Percentiles rank a stretch among this genome's conserved stretches.
phyloP scores from a whole-genome alignment of 148 eudicot genomes.

The Rhododendron ovatum region DNA sequence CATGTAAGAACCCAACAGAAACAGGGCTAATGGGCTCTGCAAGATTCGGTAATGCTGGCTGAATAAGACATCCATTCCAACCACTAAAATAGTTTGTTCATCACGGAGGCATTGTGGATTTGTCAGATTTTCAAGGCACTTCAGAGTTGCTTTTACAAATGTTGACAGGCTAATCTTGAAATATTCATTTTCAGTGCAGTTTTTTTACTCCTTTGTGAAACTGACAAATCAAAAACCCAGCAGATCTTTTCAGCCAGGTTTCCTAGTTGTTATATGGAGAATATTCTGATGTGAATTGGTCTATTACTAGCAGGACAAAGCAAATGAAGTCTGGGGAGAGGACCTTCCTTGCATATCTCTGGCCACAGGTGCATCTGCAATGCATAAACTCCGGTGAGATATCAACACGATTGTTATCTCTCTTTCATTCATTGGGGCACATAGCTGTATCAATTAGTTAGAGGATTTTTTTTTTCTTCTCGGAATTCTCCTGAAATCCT shows the following conservation, averaged over 20 bases:
- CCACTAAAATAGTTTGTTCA: neutral
- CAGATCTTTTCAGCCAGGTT: neutral
- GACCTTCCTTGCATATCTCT: constrained; percentile 70
- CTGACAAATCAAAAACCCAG: neutral
- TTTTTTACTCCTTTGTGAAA: no score
- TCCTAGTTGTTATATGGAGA: neutral
- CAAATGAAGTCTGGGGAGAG: constrained; percentile 66
- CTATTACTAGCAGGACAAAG: constrained; percentile 50
- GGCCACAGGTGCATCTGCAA: constrained; percentile 74
- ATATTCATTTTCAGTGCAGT: neutral
- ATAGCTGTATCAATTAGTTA: neutral
- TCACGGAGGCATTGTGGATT: neutral
- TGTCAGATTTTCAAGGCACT: neutral
- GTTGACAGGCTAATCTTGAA: neutral
- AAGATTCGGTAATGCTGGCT: neutral
- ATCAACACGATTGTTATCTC: neutral
- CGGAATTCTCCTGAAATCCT: neutral
- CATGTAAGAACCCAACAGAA: neutral
- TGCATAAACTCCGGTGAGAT: constrained; percentile 88
- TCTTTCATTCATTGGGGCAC: neutral
- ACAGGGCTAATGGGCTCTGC: constrained; percentile 2
- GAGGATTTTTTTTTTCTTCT: neutral
- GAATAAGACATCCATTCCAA: neutral
- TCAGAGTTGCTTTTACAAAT: neutral
- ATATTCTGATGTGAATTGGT: constrained; percentile 6